Evolutionary conservation across 2,329 filamentous ascomycete species (phyloP).

Genomic region (Sarocladium oryzae): DNA sequence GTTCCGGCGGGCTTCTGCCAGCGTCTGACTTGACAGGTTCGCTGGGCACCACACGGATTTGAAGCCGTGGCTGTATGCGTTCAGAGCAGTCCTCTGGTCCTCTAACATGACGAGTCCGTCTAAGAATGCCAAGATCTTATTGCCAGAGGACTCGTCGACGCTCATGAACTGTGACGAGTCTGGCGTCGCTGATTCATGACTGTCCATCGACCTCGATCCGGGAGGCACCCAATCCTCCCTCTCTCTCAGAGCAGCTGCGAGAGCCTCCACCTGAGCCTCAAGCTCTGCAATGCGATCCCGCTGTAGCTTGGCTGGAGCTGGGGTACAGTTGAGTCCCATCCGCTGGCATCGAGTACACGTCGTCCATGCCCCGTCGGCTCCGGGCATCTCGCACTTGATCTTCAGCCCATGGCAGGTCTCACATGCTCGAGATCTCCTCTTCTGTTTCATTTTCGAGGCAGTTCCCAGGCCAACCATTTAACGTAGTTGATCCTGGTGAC

Average conservation of each 20-base stretch:
- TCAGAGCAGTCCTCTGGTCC: background rate
- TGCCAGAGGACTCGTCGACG: background rate
- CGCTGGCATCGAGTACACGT: background rate
- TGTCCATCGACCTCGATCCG: background rate
- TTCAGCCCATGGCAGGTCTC: background rate
- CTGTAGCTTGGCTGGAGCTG: background rate
- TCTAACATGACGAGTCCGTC: background rate
- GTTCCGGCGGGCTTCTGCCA: background rate
- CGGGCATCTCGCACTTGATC: conserved; percentile 5
- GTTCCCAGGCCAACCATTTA: too few relatives aligned
- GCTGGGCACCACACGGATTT: conserved; percentile 1
- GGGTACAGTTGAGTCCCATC: background rate
- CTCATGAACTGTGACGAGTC: background rate
- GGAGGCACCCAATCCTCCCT: background rate
- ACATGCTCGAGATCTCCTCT: background rate
- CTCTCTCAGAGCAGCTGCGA: background rate
- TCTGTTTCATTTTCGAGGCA: background rate
- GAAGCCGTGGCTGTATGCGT: conserved; percentile 2
- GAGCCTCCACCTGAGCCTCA: background rate
- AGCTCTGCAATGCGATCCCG: conserved; percentile 1
- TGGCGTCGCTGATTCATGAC: background rate
- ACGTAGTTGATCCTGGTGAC: too few relatives aligned
- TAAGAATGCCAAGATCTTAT: background rate
- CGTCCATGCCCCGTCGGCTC: background rate
- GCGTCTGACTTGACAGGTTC: background rate